Conservation (phyloP, 2,329 filamentous ascomycete species). For the Alternaria arbusti region DNA sequence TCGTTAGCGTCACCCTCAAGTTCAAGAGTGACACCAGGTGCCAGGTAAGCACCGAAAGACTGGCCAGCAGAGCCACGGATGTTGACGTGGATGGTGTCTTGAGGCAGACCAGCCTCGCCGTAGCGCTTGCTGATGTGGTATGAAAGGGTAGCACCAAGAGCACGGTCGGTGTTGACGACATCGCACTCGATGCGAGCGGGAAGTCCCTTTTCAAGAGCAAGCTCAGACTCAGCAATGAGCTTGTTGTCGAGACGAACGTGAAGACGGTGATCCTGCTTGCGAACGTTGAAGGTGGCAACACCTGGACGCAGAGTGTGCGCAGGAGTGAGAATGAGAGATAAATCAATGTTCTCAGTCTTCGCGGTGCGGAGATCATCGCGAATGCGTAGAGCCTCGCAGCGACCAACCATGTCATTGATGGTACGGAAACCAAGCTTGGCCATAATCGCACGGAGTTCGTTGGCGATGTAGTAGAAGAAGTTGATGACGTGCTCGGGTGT, state of each 20-base stretch:
- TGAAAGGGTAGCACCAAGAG: slow-evolving; percentile 89
- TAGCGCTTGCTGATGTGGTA: slow-evolving; percentile 96
- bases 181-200: slow-evolving; percentile 94
- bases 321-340: slow-evolving; percentile 90
- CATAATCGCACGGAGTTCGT: slow-evolving; percentile 97
- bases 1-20: slow-evolving; percentile 96
- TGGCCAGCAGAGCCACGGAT: slow-evolving; percentile 96
- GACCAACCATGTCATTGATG: slow-evolving; percentile 97
- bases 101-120: slow-evolving; percentile 84
- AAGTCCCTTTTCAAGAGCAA: slow-evolving; percentile 91
- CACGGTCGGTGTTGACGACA: slow-evolving; percentile 94
- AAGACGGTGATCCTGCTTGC: slow-evolving; percentile 95
- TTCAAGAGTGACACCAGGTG: slow-evolving; percentile 91
- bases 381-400: slow-evolving; percentile 83
- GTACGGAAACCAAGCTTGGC: slow-evolving; percentile 92
- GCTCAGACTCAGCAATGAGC: slow-evolving; percentile 91
- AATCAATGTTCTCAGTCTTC: slow-evolving; percentile 91
- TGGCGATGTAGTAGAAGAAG: slow-evolving; percentile 98
- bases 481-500: slow-evolving; percentile 97
- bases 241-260: slow-evolving; percentile 96
- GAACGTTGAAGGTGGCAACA: slow-evolving; percentile 95
- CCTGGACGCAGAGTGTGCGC: slow-evolving; percentile 95
- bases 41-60: slow-evolving; percentile 93
- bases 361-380: slow-evolving; percentile 85
- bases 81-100: slow-evolving; percentile 94